phyloP scores from a whole-genome alignment of 1,284 basidiomycete species.

The Apiotrichum brassicae region DNA sequence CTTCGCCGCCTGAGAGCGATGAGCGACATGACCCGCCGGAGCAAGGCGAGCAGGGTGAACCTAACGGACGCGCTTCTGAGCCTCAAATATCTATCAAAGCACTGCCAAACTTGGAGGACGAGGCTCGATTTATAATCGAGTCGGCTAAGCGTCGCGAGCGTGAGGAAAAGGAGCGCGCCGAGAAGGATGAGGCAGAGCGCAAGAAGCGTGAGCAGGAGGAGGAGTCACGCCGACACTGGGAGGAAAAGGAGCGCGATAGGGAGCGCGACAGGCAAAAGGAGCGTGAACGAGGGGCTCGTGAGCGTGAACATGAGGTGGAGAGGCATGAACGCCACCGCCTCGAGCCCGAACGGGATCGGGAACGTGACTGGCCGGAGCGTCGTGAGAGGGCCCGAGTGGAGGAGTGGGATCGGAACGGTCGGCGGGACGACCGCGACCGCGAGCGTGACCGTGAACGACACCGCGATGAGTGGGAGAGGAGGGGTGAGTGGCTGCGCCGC shows the following conservation, averaged over 20 bases:
- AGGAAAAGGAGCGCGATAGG: background rate
- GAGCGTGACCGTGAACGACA: conserved; percentile 1
- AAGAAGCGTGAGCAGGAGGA: background rate
- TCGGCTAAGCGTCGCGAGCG: conserved; percentile 7
- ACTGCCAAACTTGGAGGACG: conserved; percentile 5
- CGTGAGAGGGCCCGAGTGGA: background rate
- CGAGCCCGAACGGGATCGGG: background rate
- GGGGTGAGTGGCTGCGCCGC: background rate
- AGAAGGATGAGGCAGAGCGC: background rate
- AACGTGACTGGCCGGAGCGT: background rate
- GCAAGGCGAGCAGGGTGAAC: background rate
- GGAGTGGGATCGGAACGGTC: background rate
- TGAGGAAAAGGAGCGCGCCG: background rate
- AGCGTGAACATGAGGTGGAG: background rate
- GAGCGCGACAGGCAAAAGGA: background rate
- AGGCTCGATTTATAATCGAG: conserved; percentile 30
- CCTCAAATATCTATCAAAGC: background rate
- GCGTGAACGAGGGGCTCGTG: background rate
- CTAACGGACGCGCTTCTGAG: background rate
- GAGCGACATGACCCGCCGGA: conserved; percentile 3
- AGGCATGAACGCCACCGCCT: background rate
- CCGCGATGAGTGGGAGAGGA: background rate
- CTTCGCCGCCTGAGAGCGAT: conserved; percentile 28
- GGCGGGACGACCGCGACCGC: background rate
- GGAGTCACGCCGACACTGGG: background rate